Percentiles rank a stretch among this genome's conserved stretches.
Evolutionary conservation across 495 filamentous ascomycete genomes (phyloP).

Genomic region (Jackrogersella minutella): DNA sequence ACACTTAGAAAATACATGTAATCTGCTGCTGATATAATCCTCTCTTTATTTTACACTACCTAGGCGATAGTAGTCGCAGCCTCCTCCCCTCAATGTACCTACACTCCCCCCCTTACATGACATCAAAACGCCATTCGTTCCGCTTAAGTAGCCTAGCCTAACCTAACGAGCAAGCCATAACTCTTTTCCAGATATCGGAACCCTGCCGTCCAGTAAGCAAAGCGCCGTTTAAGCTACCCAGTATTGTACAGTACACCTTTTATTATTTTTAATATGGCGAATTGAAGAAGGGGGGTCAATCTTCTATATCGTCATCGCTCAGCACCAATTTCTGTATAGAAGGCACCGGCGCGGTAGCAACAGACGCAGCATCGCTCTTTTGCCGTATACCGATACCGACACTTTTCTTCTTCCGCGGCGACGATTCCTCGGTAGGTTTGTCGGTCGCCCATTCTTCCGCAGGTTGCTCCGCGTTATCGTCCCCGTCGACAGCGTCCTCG

Average conservation of each 20-base stretch:
- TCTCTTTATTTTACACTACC: no score
- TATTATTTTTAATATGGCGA: no score
- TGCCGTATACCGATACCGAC: slow-evolving; percentile 41
- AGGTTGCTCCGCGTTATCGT: slow-evolving; percentile 51
- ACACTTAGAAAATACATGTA: no score
- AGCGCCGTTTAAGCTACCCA: not conserved
- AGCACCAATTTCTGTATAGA: slow-evolving; percentile 73
- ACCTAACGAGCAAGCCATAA: slow-evolving; percentile 12
- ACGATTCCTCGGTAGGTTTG: slow-evolving; percentile 56
- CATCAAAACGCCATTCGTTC: slow-evolving; percentile 14
- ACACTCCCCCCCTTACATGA: not conserved
- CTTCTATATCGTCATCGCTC: slow-evolving; percentile 97
- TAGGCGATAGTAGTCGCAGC: not conserved
- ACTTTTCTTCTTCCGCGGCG: slow-evolving; percentile 50
- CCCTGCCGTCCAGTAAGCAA: not conserved
- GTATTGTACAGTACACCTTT: not conserved
- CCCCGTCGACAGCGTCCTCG: slow-evolving; percentile 58
- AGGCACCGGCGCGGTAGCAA: slow-evolving; percentile 45
- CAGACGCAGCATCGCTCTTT: slow-evolving; percentile 31
- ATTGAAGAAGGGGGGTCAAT: slow-evolving; percentile 42
- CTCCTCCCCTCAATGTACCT: not conserved
- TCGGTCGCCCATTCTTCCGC: slow-evolving; percentile 67
- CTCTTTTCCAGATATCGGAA: slow-evolving; percentile 4
- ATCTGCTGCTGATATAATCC: no score
- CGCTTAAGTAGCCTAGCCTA: slow-evolving; percentile 1